A percentile compares a stretch with the other conserved stretches of the same genome.
These are phyloP conservation scores for Mycotypha africana DNA, from an alignment of 371 early-diverging fungal species.

Conservation along the genomic window DNA sequence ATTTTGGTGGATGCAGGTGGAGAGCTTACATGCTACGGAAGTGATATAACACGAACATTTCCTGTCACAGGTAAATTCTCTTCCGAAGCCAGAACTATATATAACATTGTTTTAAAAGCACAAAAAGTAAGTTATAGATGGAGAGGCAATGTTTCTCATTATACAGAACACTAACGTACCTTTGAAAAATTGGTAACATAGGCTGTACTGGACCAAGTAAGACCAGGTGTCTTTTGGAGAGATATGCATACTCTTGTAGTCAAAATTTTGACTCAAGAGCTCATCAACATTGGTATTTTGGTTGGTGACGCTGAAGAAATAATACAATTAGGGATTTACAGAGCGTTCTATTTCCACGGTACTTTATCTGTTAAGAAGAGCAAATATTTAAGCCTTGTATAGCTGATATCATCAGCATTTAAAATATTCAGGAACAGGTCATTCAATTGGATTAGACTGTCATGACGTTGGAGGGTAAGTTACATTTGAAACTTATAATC, in stretches of 20 bases:
- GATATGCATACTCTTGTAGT: constrained; percentile 83
- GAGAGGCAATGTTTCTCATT: background rate
- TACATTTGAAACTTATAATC: constrained; percentile 68
- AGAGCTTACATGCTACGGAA: constrained; percentile 67
- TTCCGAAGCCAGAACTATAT: constrained; percentile 62
- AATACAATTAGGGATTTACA: constrained; percentile 54
- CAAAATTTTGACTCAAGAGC: constrained; percentile 58
- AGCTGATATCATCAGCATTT: constrained; percentile 4
- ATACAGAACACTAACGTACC: no score
- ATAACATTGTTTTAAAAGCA: constrained; percentile 72
- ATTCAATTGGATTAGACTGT: constrained; percentile 64
- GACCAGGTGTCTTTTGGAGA: constrained; percentile 81
- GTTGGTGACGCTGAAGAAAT: constrained; percentile 58
- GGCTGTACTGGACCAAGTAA: constrained; percentile 50
- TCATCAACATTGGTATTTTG: constrained; percentile 66
- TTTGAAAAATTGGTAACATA: background rate
- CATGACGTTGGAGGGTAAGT: constrained; percentile 88
- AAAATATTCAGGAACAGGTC: constrained; percentile 28
- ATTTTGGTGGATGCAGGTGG: constrained; percentile 83
- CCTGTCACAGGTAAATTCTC: constrained; percentile 71
- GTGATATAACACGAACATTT: constrained; percentile 83
- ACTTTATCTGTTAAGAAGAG: constrained; percentile 14
- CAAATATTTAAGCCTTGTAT: background rate
- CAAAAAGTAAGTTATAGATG: constrained; percentile 41
- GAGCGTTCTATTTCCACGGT: constrained; percentile 84